Percentiles rank a stretch among this genome's conserved stretches.
Conservation (phyloP, 345 rosid genomes). For the Cardamine occulta region DNA sequence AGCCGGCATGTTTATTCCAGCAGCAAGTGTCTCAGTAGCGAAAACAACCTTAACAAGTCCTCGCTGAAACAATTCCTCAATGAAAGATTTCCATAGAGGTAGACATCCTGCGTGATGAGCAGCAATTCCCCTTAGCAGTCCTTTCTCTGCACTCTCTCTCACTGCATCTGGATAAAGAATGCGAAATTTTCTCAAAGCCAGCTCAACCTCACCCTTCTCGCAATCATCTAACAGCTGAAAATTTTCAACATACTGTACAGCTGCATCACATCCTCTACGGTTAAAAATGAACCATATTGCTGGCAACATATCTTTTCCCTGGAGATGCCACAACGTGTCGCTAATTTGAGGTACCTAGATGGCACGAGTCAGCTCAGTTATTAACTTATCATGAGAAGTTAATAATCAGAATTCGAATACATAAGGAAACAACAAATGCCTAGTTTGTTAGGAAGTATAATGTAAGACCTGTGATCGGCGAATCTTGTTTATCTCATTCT, state of each 20-base stretch:
- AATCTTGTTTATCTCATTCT: conserved; percentile 74
- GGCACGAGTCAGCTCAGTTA: conserved; percentile 21
- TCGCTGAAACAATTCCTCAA: conserved; percentile 87
- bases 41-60: conserved; percentile 94
- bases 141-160: conserved; percentile 82
- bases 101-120: conserved; percentile 99
- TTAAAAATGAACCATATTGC: conserved; percentile 96
- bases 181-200: conserved; percentile 79
- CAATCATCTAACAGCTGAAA: conserved; percentile 76
- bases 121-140: conserved; percentile 82
- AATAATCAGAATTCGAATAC: conserved; percentile 4
- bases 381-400: conserved; percentile 14
- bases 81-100: conserved; percentile 92
- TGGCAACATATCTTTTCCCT: conserved; percentile 83
- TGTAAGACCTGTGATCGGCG: conserved; percentile 78
- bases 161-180: conserved; percentile 92
- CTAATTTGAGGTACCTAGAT: conserved; percentile 84
- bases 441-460: neutral
- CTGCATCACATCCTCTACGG: conserved; percentile 95
- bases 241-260: conserved; percentile 85
- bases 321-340: conserved; percentile 78
- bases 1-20: conserved; percentile 99
- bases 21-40: conserved; percentile 97
- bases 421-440: conserved; percentile 3
- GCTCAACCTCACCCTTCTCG: conserved; percentile 84